Evolutionary conservation across 148 eudicot genomes (phyloP).

Genomic region (Nepenthes mirabilis): DNA sequence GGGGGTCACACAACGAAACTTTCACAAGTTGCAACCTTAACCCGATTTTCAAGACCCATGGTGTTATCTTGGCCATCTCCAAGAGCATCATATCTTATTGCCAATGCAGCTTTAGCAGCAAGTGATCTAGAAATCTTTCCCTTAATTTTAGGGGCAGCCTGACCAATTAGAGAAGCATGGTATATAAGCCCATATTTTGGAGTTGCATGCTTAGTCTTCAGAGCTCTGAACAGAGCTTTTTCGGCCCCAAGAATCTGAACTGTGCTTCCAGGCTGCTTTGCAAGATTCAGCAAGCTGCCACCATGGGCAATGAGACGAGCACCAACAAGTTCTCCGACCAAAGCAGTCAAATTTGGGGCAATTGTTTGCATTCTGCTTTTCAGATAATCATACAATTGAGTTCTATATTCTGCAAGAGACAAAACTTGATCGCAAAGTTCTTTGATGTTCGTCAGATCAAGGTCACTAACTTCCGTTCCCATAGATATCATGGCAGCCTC

Average conservation of each 20-base stretch:
- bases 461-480: constrained; percentile 98
- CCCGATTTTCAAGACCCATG: constrained; percentile 81
- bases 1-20: background rate
- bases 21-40: constrained; percentile 38
- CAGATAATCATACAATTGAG: constrained; percentile 75
- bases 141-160: constrained; percentile 92
- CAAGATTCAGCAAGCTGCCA: constrained; percentile 84
- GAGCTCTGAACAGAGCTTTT: constrained; percentile 91
- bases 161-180: constrained; percentile 90
- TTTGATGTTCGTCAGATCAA: constrained; percentile 68
- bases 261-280: constrained; percentile 97
- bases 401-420: constrained; percentile 77
- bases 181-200: constrained; percentile 94
- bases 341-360: constrained; percentile 91
- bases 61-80: constrained; percentile 74
- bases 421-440: constrained; percentile 91
- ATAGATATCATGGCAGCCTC: constrained; percentile 84
- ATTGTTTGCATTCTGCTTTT: constrained; percentile 88
- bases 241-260: constrained; percentile 98
- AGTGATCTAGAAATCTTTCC: constrained; percentile 93
- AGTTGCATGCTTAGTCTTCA: constrained; percentile 93
- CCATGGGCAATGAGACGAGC: constrained; percentile 96
- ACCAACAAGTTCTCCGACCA: constrained; percentile 97
- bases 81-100: constrained; percentile 87
- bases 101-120: constrained; percentile 82